phyloP scores from a whole-genome alignment of 1,284 basidiomycete species.

The Cutaneotrichosporon curvatum region DNA sequence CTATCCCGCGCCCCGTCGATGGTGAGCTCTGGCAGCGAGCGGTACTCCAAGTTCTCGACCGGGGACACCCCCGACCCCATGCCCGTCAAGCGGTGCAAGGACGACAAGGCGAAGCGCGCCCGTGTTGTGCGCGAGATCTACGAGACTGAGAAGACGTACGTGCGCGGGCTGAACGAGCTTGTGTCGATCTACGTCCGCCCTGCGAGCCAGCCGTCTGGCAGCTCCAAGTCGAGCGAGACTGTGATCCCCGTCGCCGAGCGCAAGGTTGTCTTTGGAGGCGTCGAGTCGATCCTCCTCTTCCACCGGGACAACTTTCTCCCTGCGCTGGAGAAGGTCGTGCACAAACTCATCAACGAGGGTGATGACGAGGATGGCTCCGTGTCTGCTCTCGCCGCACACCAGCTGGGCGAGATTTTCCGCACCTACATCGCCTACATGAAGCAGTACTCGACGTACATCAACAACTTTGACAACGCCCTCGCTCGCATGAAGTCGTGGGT shows the following conservation, averaged over 20 bases:
- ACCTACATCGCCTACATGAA: constrained; percentile 92
- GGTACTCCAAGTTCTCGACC: constrained; percentile 10
- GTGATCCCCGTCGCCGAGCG: constrained; percentile 61
- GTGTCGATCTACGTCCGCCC: constrained; percentile 93
- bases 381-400: constrained; percentile 67
- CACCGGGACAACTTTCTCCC: constrained; percentile 88
- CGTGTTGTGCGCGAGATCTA: constrained; percentile 78
- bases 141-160: constrained; percentile 92
- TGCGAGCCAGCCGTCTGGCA: constrained; percentile 59
- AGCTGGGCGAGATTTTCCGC: constrained; percentile 81
- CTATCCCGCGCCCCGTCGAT: constrained; percentile 21
- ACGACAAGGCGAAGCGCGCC: constrained; percentile 71
- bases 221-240: constrained; percentile 61
- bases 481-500: constrained; percentile 79
- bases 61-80: constrained; percentile 23
- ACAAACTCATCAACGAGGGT: constrained; percentile 57
- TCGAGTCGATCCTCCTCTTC: constrained; percentile 86
- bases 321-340: constrained; percentile 67
- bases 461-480: constrained; percentile 87
- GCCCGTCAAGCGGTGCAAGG: constrained; percentile 77
- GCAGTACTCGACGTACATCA: constrained; percentile 96
- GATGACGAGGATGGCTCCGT: constrained; percentile 64
- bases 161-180: constrained; percentile 83
- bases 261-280: constrained; percentile 83
- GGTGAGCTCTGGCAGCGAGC: constrained; percentile 18